phyloP scores from a whole-genome alignment of 2,329 filamentous ascomycete genomes.

The Xylariaceae sp. region DNA sequence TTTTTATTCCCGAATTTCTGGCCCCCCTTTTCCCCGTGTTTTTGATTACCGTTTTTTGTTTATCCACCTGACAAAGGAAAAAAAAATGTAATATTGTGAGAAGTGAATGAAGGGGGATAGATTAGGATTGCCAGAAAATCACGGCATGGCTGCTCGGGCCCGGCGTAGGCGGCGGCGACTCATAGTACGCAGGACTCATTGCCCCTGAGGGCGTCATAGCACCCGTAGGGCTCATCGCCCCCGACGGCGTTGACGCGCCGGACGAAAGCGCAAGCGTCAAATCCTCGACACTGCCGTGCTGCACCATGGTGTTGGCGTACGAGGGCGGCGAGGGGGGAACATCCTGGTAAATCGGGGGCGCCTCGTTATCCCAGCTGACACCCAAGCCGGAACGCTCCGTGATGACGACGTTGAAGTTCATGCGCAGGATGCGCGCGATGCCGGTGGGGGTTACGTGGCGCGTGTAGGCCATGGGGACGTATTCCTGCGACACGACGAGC shows the following conservation, averaged over 20 bases:
- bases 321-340: conserved; percentile 77
- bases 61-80: too few species aligned
- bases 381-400: conserved; percentile 82
- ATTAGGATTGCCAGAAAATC: too few species aligned
- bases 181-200: neutral
- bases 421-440: conserved; percentile 82
- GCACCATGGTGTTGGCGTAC: conserved; percentile 8
- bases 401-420: conserved; percentile 79
- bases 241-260: neutral
- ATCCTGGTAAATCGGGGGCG: conserved; percentile 88
- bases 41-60: too few species aligned
- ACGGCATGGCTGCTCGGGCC: too few species aligned
- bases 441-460: conserved; percentile 76
- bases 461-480: conserved; percentile 64
- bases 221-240: conserved; percentile 2
- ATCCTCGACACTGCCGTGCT: conserved; percentile 15
- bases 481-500: conserved; percentile 91
- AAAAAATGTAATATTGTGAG: too few species aligned
- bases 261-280: conserved; percentile 4
- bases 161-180: too few species aligned
- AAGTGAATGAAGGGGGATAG: too few species aligned
- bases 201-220: neutral
- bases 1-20: too few species aligned
- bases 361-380: conserved; percentile 95
- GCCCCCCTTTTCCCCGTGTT: too few species aligned